These are phyloP conservation scores for Cicer arietinum DNA, from an alignment of 306 rosid species.

Conservation along the genomic window DNA sequence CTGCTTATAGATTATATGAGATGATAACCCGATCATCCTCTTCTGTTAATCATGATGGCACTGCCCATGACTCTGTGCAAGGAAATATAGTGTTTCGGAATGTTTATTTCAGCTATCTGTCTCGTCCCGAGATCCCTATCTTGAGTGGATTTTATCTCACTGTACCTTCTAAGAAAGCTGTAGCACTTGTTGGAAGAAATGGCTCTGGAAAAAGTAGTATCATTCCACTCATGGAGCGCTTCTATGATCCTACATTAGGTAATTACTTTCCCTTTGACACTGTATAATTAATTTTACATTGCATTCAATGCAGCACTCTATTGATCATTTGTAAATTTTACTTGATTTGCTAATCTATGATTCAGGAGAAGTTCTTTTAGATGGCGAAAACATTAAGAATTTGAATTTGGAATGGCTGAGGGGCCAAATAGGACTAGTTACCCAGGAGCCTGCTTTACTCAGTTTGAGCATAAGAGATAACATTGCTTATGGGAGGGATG, in stretches of 20 bases:
- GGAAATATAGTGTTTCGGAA: conserved; percentile 96
- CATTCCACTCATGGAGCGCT: conserved; percentile 98
- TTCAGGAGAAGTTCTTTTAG: conserved; percentile 99
- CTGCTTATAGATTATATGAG: conserved; percentile 97
- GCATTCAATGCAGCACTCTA: conserved; percentile 34
- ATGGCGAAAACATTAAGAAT: conserved; percentile 94
- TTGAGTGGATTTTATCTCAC: conserved; percentile 94
- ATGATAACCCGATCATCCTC: conserved; percentile 98
- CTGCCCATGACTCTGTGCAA: conserved; percentile 67
- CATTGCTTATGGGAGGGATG: conserved; percentile 97
- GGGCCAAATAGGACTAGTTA: conserved; percentile 97
- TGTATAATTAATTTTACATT: conserved; percentile 33
- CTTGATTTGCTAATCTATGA: conserved; percentile 46
- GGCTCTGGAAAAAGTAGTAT: conserved; percentile 99
- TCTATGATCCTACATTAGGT: conserved; percentile 98
- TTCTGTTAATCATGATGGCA: conserved; percentile 81
- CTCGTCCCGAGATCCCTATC: conserved; percentile 98
- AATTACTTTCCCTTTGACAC: conserved; percentile 25
- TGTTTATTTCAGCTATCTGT: conserved; percentile 95
- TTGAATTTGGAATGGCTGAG: conserved; percentile 90
- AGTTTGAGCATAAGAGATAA: conserved; percentile 97
- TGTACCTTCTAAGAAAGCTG: conserved; percentile 96
- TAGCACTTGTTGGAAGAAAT: conserved; percentile 98
- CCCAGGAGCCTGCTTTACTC: conserved; percentile 98
- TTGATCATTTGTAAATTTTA: conserved; percentile 41